Base-by-base conservation (phyloP, 108 stramenopile species). In the Skeletonema marinoi region DNA sequence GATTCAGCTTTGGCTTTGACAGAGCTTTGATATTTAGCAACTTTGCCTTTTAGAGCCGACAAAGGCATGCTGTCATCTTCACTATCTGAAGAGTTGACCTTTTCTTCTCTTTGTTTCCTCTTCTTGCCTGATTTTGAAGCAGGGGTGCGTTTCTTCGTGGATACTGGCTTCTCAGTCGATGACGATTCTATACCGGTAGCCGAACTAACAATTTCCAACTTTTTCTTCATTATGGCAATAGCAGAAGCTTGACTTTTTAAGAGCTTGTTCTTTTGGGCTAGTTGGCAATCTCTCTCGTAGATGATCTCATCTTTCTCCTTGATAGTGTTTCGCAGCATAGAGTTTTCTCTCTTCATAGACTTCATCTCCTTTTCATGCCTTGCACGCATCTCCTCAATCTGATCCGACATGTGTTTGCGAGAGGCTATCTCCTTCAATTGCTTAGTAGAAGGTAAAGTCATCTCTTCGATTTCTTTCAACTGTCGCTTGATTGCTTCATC, bases 381-480 rank as follows among this genome's bases (percentile, higher is more conserved):
- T 33, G 32, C 17, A 19, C 56, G 50, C 46, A 80, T 7, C 46
- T 70, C 30, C 3, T 17, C 54, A 32, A 74, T 74, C 70, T 80
- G 68, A 14, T 74, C 69, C 5, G 46, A 36, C n/a, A 70, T 80
- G 54, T 48, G 70, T 71, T 60, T 65, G 29, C 56, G 66, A 50
- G 38, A 66, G 17, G 58, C 61, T 6, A 73, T 72, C 19, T 69
- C 30, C 16, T 69, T 59, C 13, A 80, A 56, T 50, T 80, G 72
- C 19, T 73, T 51, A 14, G 66, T 50, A 14, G 38, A 69, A 11
- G 78, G 78, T 44, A 80, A 60, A 9, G 74, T 67, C 46, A 80
- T 68, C 44, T 48, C 50, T 60, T 80, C 36, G 1, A 73, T 50
- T 63, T 68, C 67, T 46, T 68, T 65, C 30, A 80, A 68, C 50